Evolutionary conservation across 2,329 filamentous ascomycete species (phyloP).

Genomic region (Colletotrichum paranaense): DNA sequence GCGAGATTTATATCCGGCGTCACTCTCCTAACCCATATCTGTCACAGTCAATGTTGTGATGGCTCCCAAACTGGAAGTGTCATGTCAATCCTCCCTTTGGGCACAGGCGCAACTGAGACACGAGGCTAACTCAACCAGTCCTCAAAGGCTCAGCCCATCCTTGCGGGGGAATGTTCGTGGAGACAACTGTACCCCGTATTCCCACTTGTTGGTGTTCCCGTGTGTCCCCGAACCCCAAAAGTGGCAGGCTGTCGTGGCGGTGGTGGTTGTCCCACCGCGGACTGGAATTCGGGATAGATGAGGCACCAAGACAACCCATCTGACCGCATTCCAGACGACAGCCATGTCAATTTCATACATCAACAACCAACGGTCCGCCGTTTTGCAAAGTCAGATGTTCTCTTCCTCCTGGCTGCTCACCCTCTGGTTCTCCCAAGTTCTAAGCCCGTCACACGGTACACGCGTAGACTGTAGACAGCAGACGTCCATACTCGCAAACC

Average conservation of each 20-base stretch:
- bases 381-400: neutral
- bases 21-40: neutral
- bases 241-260: neutral
- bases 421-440: neutral
- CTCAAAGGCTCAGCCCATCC: neutral
- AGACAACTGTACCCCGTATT: neutral
- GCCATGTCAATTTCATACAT: neutral
- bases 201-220: neutral
- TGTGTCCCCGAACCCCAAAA: neutral
- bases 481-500: too few species aligned
- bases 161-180: neutral
- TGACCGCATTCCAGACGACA: slow-evolving; percentile 8
- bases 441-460: too few species aligned
- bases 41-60: neutral
- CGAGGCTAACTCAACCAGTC: neutral
- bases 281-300: slow-evolving; percentile 28
- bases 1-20: neutral
- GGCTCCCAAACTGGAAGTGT: neutral
- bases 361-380: neutral
- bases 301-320: slow-evolving; percentile 8
- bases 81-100: neutral
- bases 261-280: neutral
- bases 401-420: neutral
- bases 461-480: too few species aligned
- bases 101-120: neutral